A percentile compares a stretch with the other conserved stretches of the same genome.
phyloP scores from a whole-genome alignment of 2,329 filamentous ascomycete species.

The Aspergillus pseudotamarii region DNA sequence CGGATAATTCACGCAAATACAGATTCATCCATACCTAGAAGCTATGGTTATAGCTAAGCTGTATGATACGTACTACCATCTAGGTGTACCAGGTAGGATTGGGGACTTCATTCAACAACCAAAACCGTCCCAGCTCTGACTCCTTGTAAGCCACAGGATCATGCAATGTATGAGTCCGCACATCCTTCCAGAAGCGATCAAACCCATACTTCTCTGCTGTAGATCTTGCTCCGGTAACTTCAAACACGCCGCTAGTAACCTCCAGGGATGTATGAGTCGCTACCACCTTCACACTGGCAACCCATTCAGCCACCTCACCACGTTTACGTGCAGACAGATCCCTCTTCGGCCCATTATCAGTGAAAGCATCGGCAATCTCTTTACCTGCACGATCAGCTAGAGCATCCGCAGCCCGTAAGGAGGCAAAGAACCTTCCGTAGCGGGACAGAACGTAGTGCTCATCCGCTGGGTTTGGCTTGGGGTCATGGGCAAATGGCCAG shows the following conservation, averaged over 20 bases:
- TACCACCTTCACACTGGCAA: slow-evolving; percentile 65
- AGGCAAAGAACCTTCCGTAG: slow-evolving; percentile 66
- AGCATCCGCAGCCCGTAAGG: slow-evolving; percentile 62
- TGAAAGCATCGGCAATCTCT: slow-evolving; percentile 53
- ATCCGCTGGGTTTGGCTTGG: slow-evolving; percentile 61
- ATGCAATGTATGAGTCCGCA: slow-evolving; percentile 67
- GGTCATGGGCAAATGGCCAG: slow-evolving; percentile 67
- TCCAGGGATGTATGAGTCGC: slow-evolving; percentile 62
- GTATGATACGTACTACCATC: too few relatives aligned
- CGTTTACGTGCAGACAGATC: slow-evolving; percentile 55
- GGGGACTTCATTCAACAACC: slow-evolving; percentile 59
- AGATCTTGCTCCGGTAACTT: slow-evolving; percentile 63
- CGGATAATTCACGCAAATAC: background rate
- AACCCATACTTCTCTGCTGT: slow-evolving; percentile 62
- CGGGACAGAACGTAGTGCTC: slow-evolving; percentile 68
- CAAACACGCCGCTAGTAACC: slow-evolving; percentile 65
- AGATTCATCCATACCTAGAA: background rate
- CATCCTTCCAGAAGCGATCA: slow-evolving; percentile 68
- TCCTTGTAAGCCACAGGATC: slow-evolving; percentile 71
- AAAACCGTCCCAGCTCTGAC: slow-evolving; percentile 61
- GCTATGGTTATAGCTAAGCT: too few relatives aligned
- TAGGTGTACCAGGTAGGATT: slow-evolving; percentile 65
- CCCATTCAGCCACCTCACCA: slow-evolving; percentile 64
- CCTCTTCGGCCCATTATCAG: slow-evolving; percentile 44
- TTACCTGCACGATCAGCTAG: slow-evolving; percentile 60